A percentile compares a stretch with the other conserved stretches of the same genome.
phyloP scores from a whole-genome alignment of 345 rosid genomes.

The Populus ilicifolia region DNA sequence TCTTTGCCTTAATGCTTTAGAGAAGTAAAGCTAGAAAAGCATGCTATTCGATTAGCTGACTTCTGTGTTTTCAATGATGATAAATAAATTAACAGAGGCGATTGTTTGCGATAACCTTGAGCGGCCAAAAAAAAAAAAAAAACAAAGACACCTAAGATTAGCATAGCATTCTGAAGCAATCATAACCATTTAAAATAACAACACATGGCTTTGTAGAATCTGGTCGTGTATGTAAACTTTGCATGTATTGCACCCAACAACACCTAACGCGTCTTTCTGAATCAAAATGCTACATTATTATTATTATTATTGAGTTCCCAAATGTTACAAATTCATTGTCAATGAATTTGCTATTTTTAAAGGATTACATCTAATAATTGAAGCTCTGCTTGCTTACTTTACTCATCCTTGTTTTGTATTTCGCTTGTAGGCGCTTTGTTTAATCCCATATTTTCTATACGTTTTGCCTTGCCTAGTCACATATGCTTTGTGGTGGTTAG shows the following conservation, averaged over 20 bases:
- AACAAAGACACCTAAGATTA: conserved; percentile 31
- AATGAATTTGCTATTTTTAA: conserved; percentile 21
- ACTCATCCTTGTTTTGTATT: background rate
- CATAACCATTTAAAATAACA: conserved; percentile 14
- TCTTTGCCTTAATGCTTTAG: background rate
- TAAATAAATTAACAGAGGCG: background rate
- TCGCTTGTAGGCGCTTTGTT: background rate
- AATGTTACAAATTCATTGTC: conserved; percentile 2
- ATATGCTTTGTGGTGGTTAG: background rate
- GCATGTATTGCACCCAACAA: conserved; percentile 22
- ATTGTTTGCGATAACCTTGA: background rate
- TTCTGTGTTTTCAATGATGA: background rate
- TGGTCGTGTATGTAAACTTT: conserved; percentile 13
- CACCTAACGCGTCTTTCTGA: conserved; percentile 29
- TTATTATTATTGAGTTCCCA: background rate
- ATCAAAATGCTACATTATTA: background rate
- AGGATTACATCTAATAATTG: conserved; percentile 21
- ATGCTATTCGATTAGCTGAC: background rate
- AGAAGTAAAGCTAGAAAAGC: background rate
- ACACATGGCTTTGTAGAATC: conserved; percentile 15
- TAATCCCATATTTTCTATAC: background rate
- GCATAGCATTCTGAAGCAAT: background rate
- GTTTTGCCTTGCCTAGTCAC: background rate
- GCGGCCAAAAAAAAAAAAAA: conserved; percentile 9
- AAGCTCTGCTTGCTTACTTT: conserved; percentile 13